Evolutionary conservation across 2,329 filamentous ascomycete genomes (phyloP).

Genomic region (Pyrenochaeta sp.): DNA sequence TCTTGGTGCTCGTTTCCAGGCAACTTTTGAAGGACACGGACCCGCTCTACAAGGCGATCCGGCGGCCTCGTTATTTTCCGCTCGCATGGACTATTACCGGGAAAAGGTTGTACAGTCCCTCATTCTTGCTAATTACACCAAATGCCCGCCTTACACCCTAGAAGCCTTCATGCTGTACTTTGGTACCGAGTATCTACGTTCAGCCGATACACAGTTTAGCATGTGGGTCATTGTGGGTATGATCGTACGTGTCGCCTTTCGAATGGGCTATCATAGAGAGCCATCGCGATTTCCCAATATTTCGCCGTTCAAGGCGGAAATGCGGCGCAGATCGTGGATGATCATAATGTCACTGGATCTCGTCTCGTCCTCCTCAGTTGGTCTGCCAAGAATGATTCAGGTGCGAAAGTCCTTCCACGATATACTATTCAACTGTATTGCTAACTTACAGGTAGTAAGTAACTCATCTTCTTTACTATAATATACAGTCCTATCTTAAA

Average conservation of each 20-base stretch:
- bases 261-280: constrained; percentile 57
- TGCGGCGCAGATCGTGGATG: constrained; percentile 69
- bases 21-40: constrained; percentile 20
- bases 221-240: constrained; percentile 41
- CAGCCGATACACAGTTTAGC: constrained; percentile 39
- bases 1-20: constrained; percentile 36
- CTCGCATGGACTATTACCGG: constrained; percentile 40
- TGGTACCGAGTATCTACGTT: constrained; percentile 39
- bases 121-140: constrained; percentile 45
- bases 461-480: no score
- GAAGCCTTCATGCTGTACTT: constrained; percentile 44
- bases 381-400: constrained; percentile 50
- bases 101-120: constrained; percentile 44
- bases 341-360: constrained; percentile 56
- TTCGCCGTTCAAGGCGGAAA: constrained; percentile 65
- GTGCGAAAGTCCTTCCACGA: no score
- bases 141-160: constrained; percentile 46
- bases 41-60: constrained; percentile 7
- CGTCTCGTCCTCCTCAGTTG: constrained; percentile 49
- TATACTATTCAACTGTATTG: no score
- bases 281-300: constrained; percentile 47
- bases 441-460: no score
- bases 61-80: constrained; percentile 23
- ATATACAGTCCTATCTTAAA: no score
- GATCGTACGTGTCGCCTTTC: constrained; percentile 44